phyloP scores from a whole-genome alignment of 345 rosid species.

The Cardiospermum halicacabum region DNA sequence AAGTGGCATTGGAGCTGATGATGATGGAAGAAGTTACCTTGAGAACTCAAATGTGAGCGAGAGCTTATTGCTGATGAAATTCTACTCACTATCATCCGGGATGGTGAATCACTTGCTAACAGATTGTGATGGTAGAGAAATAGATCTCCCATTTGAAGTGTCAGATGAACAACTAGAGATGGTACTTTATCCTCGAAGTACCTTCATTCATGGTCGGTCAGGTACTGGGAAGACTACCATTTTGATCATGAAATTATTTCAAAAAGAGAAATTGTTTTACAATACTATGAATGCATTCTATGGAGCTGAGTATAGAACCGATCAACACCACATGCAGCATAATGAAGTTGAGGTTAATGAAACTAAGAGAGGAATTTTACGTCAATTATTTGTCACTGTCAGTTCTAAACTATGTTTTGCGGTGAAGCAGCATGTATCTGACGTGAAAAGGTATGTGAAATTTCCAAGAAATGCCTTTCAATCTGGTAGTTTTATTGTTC shows the following conservation, averaged over 20 bases:
- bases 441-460: constrained; percentile 31
- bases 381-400: constrained; percentile 54
- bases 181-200: constrained; percentile 32
- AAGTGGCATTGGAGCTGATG: constrained; percentile 6
- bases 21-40: constrained; percentile 19
- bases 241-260: constrained; percentile 39
- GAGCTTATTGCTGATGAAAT: constrained; percentile 49
- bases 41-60: constrained; percentile 45
- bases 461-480: background rate
- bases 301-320: background rate
- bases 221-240: constrained; percentile 64
- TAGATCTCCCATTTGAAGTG: constrained; percentile 50
- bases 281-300: constrained; percentile 21
- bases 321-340: background rate
- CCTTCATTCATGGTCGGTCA: constrained; percentile 49
- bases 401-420: constrained; percentile 45
- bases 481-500: background rate
- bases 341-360: constrained; percentile 10
- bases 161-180: constrained; percentile 40
- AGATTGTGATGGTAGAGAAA: constrained; percentile 29
- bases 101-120: constrained; percentile 35
- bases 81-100: constrained; percentile 39
- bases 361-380: constrained; percentile 15
- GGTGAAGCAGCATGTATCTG: constrained; percentile 34
- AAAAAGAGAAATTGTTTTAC: constrained; percentile 29